Conservation (phyloP, 352 stramenopile species). For the Globisporangium parvum region DNA sequence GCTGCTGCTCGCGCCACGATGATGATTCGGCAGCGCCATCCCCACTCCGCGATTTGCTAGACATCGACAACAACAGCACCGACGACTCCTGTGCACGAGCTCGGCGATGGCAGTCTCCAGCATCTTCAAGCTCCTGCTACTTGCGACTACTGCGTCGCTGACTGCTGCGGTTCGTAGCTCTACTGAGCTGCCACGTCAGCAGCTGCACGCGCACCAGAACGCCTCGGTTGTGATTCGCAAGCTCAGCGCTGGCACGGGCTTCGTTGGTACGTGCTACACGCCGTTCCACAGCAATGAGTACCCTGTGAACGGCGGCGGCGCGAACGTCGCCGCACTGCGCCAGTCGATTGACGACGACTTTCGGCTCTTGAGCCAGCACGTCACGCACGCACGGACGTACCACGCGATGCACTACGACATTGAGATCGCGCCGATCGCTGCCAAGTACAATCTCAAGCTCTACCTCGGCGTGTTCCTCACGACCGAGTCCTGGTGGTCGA, state of each 20-base stretch:
- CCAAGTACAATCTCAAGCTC: conserved; percentile 21
- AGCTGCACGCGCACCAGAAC: not conserved
- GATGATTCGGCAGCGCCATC: too few relatives aligned
- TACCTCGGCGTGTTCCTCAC: conserved; percentile 28
- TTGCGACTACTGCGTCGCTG: too few relatives aligned
- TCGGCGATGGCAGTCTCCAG: too few relatives aligned
- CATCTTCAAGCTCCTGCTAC: too few relatives aligned
- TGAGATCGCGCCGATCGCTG: conserved; percentile 4
- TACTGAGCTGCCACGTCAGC: not conserved
- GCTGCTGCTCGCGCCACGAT: too few relatives aligned
- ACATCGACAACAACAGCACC: too few relatives aligned
- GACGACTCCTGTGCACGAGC: too few relatives aligned
- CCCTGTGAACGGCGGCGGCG: conserved; percentile 8
- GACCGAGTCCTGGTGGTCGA: conserved; percentile 17
- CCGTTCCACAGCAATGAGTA: conserved; percentile 19
- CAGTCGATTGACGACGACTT: conserved; percentile 25
- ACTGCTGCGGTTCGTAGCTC: too few relatives aligned
- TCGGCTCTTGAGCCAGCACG: conserved; percentile 17
- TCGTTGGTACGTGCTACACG: conserved; percentile 11
- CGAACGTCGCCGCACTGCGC: conserved; percentile 1
- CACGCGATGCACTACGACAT: conserved; percentile 26
- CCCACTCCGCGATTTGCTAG: too few relatives aligned
- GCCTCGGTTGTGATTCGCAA: not conserved
- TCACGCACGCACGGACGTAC: conserved; percentile 25
- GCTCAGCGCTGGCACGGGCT: conserved; percentile 1